Percentiles rank a stretch among this genome's conserved stretches.
phyloP scores from a whole-genome alignment of 2,329 filamentous ascomycete genomes.

The Acarospora socialis region DNA sequence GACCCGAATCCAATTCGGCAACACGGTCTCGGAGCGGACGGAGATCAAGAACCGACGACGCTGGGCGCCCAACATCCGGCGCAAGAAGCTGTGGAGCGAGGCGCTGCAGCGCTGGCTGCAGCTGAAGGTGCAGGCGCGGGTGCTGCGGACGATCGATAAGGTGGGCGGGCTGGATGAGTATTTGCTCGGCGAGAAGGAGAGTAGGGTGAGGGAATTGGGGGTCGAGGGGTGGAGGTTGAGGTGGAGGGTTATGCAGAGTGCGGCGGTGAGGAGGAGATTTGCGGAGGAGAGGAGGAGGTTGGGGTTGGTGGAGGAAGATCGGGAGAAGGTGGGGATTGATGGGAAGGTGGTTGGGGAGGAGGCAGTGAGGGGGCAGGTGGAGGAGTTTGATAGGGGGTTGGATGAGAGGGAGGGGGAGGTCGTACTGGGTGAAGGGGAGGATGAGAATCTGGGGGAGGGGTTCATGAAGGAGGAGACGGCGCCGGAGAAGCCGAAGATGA shows the following conservation, averaged over 20 bases:
- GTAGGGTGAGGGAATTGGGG: slow-evolving; percentile 71
- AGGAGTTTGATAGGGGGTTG: too few relatives aligned
- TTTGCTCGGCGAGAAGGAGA: slow-evolving; percentile 63
- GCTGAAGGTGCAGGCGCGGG: slow-evolving; percentile 32
- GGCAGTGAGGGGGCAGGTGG: too few relatives aligned
- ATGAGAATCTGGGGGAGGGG: too few relatives aligned
- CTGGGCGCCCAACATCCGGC: slow-evolving; percentile 36
- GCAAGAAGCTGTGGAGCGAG: slow-evolving; percentile 32
- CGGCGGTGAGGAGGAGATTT: slow-evolving; percentile 51
- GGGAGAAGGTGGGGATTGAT: too few relatives aligned
- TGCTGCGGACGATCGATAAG: slow-evolving; percentile 53
- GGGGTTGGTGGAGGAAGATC: too few relatives aligned
- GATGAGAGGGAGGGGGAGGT: too few relatives aligned
- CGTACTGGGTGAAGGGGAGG: too few relatives aligned
- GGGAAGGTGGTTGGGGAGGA: too few relatives aligned
- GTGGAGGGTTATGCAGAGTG: slow-evolving; percentile 78
- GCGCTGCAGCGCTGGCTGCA: slow-evolving; percentile 29
- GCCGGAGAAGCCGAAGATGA: too few relatives aligned
- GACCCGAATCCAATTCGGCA: slow-evolving; percentile 31
- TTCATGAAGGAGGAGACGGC: too few relatives aligned
- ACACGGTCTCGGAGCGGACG: slow-evolving; percentile 36
- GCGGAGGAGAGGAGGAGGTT: slow-evolving; percentile 48
- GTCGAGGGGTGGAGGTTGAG: slow-evolving; percentile 80
- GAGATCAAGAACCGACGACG: slow-evolving; percentile 34
- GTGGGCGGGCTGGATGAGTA: slow-evolving; percentile 86